Base-by-base conservation (phyloP, 257 asterid genomes). In the Gentiana dahurica region DNA sequence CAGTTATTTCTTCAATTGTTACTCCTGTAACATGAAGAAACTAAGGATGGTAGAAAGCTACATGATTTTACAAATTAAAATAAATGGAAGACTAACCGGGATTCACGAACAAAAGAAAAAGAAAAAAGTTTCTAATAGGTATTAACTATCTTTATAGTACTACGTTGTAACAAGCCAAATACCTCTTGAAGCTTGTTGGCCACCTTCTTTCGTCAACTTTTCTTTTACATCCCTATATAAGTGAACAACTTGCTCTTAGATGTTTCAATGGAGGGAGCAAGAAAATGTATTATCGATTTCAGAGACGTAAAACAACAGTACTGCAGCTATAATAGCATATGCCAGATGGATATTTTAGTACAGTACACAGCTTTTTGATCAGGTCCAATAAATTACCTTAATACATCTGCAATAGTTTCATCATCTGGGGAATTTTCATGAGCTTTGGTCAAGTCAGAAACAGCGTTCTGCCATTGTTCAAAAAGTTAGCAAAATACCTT, bases 1-100 rank as follows among this genome's bases (percentile, higher is more conserved):
- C 95, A 53, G 80, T 81, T 71, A 92, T 85, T 64, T 88, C 99
- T 82, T 88, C 97, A 73, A 92, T 88, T 64, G 80, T 71, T 71
- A 86, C 52, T 34, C 95, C 95, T 88, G 63, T 51, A 62, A 65
- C 44, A 64, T 66, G 58, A 44, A 58, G 46, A 34, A 43, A 43
- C 12, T 11, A 48, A 58, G 46, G n/a, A 34, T 45, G 32, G 54
- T n/a, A 53, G 52, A 38, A 53, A 37, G 36, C 11, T 48, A 54
- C 34, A 8, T 38, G 36, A 53, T 9, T 12, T 9, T 2, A 33
- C 8, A 43, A 11, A 46, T 35, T 47, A 7, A 65, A 65, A 45
- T n/a, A 10, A 51, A 49, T 52, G 12, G 32, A 35, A 13, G 54
- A 73, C 38, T 24, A 24, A 24, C 24, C 24, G 24, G 24, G 24